Base-by-base conservation (phyloP, 208 protist genomes). In the Crithidia sp. region DNA sequence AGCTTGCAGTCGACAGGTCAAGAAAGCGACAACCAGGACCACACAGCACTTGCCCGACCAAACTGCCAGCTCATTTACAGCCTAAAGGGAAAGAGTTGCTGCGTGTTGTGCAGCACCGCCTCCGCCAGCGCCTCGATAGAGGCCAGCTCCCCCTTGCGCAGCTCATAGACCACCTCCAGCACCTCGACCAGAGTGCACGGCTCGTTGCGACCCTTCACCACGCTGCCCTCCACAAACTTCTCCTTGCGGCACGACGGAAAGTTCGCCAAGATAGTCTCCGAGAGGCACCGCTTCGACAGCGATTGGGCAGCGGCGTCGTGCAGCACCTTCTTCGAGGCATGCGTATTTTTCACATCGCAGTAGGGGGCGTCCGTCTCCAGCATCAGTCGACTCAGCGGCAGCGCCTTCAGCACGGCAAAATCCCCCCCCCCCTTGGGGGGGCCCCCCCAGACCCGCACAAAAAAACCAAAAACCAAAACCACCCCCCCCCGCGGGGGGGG, bases 291-390 rank as follows among this genome's bases (percentile, higher is more conserved):
- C 41, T 57, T 41, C 39, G 55, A 55, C 19, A 49, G 57, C 5
- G 55, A 44, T 9, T 59, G 61, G 5, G 28, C 44, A 0, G 74
- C 87, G 0, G 55, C 76, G 0, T 60, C 61, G n/a, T 10, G 40
- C 50, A 94, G 53, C 7, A 90, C 12, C 40, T 49, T 64, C 49
- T 85, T 73, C 0, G 91, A 92, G 17, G 95, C 87, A 83, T 99
- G 97, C 7, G 94, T 98, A 67, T 77, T 85, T 41, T 94, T 85
- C 3, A 99, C 89, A 40, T 98, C 95, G 75, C 97, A 99, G 82
- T 87, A 99, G 13, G 97, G 97, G 13, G 89, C 91, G 71, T 99
- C 97, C 0, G 98, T 99, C 79, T 99, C 98, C 17, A 99, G 88
- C 74, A 99, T 79, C 16, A 99, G 14, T 16, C 86, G 67, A 53